Base-by-base conservation (phyloP, 768 basidiomycete species). In the Mycena floridula region DNA sequence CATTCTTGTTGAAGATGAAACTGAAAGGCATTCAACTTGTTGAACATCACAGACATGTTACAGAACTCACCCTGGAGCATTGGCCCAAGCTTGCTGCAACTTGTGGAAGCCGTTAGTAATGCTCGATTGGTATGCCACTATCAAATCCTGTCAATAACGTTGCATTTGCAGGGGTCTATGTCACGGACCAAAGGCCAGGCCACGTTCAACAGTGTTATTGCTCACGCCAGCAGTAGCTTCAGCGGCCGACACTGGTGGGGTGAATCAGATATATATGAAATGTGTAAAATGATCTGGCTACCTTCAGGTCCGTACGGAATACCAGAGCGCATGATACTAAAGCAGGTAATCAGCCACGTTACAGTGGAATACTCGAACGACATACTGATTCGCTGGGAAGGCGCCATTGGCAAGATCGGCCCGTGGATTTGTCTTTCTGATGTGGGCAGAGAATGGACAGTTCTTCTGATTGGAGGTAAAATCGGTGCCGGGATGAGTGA, bases 111-210 rank as follows among this genome's bases (percentile, higher is more conserved):
- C 54, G 12, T 30, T 32, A 15, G 8, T n/a, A 13, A 55, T 30
- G 39, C 36, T 41, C 1, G 51, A 50, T 39, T 55, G 54, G 40
- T 55, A 55, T 5, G 54, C 30, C 13, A 52, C 48, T 54, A 40
- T 7, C 18, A n/a, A n/a, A n/a, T 30, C n/a, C n/a, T n/a, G n/a
- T n/a, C n/a, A n/a, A n/a, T n/a, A n/a, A n/a, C n/a, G n/a, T n/a
- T n/a, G n/a, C 20, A 11, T 5, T 5, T 6, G 18, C 15, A 2
- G 21, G 26, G 2, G 1, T 42, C 25, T 37, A 43, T 20, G 1
- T 13, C n/a, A 16, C 42, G 18, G 26, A 47, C 46, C 46, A 23
- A 48, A 48, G 22, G 47, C 47, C 7, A 48, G 21, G 15, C 47
- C 47, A 25, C 47, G 47, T 37, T 16, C n/a, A n/a, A n/a, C n/a